Evolutionary conservation across 805 yeast species (phyloP), one percentile per base, ranked within the genome.

Genomic region (Torulaspora gathmanii): DNA sequence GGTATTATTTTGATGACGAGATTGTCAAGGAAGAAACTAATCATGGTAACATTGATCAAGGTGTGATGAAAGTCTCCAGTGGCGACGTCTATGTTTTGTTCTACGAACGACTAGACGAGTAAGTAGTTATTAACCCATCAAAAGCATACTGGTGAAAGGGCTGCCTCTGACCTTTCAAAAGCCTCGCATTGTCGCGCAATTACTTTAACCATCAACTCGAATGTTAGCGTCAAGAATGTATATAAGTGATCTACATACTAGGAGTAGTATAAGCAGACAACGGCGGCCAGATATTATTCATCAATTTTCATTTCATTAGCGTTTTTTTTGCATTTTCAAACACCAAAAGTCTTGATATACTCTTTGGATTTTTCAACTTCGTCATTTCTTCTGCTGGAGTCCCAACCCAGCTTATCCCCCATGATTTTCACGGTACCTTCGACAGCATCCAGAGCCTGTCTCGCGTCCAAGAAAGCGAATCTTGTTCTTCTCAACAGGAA

Each of bases 401-500:
- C 71, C 98, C 98, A 90, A 38, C 77, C 69, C 51, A 85, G 74
- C 65, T 86, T 93, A 42, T 77, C 72, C 54, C 81, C 89, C 93
- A 90, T 85, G 52, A 87, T 75, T 56, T 85, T 84, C 41, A 86
- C 89, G 30, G 91, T 95, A 51, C 83, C 84, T 51, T 88, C 95
- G 45, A 90, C 81, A 12, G 95, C 85, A 41, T 70, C 73, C 52
- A 81, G 70, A 11, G 97, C 96, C 53, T 84, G 88, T 65, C 80
- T 80, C 33, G 93, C 86, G 69, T 90, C 90, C 63, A 90, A 74
- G 72, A 89, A 91, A 2, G 96, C 95, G 64, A 87, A 80, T 69
- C 98, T 81, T 43, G 91, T 82, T 75, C 98, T 83, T 74, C 97
- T 84, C 45, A 95, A 87, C 54, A 90, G 73, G 74, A 90, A 88